These are phyloP conservation scores for Lipomyces kockii DNA, from an alignment of 805 yeast genomes.

Conservation along the genomic window DNA sequence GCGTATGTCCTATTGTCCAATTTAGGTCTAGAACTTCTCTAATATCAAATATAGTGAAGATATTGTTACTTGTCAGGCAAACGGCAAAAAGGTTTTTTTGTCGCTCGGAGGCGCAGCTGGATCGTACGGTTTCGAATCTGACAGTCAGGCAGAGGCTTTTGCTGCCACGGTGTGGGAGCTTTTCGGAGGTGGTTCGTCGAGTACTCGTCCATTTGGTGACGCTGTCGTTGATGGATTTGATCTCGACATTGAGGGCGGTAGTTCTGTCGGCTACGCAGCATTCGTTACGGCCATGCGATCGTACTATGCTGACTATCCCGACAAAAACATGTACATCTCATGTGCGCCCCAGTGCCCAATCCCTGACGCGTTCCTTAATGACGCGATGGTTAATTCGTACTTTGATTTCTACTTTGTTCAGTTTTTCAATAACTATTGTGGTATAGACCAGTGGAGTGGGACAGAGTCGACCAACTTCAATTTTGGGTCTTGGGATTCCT, in stretches of 20 bases:
- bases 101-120: slow-evolving; percentile 80
- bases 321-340: slow-evolving; percentile 71
- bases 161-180: slow-evolving; percentile 59
- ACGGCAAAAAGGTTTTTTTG: slow-evolving; percentile 77
- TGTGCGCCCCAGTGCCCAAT: slow-evolving; percentile 94
- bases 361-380: slow-evolving; percentile 75
- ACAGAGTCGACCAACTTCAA: slow-evolving; percentile 53
- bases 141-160: slow-evolving; percentile 60
- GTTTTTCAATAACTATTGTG: slow-evolving; percentile 85
- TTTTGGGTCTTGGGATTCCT: slow-evolving; percentile 57
- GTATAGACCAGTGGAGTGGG: slow-evolving; percentile 46
- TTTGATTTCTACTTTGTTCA: slow-evolving; percentile 77
- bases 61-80: slow-evolving; percentile 64
- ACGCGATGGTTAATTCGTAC: slow-evolving; percentile 65
- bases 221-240: slow-evolving; percentile 85
- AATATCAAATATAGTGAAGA: slow-evolving; percentile 10
- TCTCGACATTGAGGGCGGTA: slow-evolving; percentile 64
- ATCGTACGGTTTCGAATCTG: slow-evolving; percentile 57
- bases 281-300: slow-evolving; percentile 57
- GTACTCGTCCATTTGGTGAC: slow-evolving; percentile 64
- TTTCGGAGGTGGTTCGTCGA: slow-evolving; percentile 58
- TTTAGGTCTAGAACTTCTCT: background rate
- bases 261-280: slow-evolving; percentile 68
- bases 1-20: slow-evolving; percentile 45
- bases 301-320: slow-evolving; percentile 56